Evolutionary conservation across 805 yeast species (phyloP).

Genomic region (Scheffersomyces stipitis): DNA sequence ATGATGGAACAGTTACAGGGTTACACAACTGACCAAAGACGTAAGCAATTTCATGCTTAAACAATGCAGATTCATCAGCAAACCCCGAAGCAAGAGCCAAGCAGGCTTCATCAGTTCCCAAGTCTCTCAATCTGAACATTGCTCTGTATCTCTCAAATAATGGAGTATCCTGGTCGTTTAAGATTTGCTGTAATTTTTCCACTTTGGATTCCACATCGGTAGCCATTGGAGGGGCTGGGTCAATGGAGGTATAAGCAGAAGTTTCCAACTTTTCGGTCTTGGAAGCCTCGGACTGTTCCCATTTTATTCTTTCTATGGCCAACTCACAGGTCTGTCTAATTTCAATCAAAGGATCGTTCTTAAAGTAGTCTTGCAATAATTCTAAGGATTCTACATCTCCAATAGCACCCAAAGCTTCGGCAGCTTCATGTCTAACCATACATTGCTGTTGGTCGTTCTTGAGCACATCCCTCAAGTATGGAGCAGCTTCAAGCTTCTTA

Average conservation of each 20-base stretch:
- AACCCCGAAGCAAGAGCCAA: slow-evolving; percentile 90
- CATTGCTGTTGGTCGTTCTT: slow-evolving; percentile 67
- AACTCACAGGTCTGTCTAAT: slow-evolving; percentile 97
- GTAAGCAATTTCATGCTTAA: slow-evolving; percentile 97
- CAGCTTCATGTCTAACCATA: slow-evolving; percentile 99
- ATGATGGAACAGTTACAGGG: slow-evolving; percentile 87
- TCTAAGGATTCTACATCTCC: slow-evolving; percentile 76
- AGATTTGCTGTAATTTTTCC: slow-evolving; percentile 60
- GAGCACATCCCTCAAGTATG: slow-evolving; percentile 71
- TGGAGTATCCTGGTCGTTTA: slow-evolving; percentile 76
- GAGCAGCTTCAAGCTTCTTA: slow-evolving; percentile 75
- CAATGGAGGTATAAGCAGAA: slow-evolving; percentile 83
- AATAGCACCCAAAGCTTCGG: slow-evolving; percentile 96
- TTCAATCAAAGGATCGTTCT: slow-evolving; percentile 78
- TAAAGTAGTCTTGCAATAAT: slow-evolving; percentile 60
- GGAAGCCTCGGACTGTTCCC: slow-evolving; percentile 75
- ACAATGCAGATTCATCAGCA: slow-evolving; percentile 85
- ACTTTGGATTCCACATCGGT: slow-evolving; percentile 53
- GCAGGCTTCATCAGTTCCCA: slow-evolving; percentile 91
- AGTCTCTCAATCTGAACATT: slow-evolving; percentile 95
- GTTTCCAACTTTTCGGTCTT: slow-evolving; percentile 69
- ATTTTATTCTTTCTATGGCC: slow-evolving; percentile 90
- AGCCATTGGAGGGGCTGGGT: slow-evolving; percentile 98
- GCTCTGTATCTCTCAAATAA: slow-evolving; percentile 95
- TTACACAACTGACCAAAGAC: slow-evolving; percentile 96